Base-by-base conservation (phyloP, 2,329 filamentous ascomycete genomes). In the Alternaria alternata region DNA sequence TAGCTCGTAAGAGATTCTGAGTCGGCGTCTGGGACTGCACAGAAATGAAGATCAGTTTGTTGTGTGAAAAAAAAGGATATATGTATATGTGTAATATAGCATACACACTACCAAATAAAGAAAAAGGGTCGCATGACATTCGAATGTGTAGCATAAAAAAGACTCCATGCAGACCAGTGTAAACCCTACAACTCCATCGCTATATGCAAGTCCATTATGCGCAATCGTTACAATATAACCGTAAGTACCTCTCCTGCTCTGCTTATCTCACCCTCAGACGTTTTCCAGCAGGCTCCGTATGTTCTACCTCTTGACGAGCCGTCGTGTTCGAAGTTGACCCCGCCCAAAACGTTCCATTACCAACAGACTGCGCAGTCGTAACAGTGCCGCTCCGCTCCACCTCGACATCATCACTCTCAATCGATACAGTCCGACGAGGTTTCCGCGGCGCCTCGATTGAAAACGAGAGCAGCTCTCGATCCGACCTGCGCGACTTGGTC, bases 391-490 rank as follows among this genome's bases (percentile, higher is more conserved):
- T 61, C 9, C 42, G 6, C 7, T 58, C 9, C 18, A 39, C 30
- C 24, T 42, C 11, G 7, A 3, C 38, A 44, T 16, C 38, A 12
- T 8, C 32, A 4, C 28, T 18, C 5, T 53, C 18, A 14, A 28
- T 12, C 3, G 16, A 54, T 2, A 63, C 55, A 3, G 63, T 69
- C 5, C 46, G 38, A 36, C 73, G 73, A n/a, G 73, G 22, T 16
- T 61, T 65, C 60, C 70, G 71, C 0, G 76, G 75, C 12, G 74
- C 74, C 46, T 77, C 73, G 20, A 78, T 74, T 2, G 75, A 76
- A 32, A 78, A 75, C 0, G 75, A 76, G 48, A 78, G 73, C 20
- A 78, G 61, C 43, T 78, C 73, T 12, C 74, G 63, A 5, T 75
- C 64, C 1, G 67, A 56, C 22, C 59, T 64, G 26, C 34, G 59